Base-by-base conservation (phyloP, 805 yeast genomes). In the Suhomyces emberorum region DNA sequence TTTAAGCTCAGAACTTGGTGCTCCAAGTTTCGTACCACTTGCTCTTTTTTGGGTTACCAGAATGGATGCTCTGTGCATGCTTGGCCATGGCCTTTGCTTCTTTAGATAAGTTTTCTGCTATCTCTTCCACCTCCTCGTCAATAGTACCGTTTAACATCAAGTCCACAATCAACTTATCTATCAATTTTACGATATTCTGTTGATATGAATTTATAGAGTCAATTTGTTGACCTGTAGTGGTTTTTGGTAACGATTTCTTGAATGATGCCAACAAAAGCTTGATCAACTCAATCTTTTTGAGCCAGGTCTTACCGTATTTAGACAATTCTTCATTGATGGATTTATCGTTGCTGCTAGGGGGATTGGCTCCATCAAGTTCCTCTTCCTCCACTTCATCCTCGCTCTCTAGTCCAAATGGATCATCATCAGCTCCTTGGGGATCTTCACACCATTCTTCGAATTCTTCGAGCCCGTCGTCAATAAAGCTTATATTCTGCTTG, bases 371-470 rank as follows among this genome's bases (percentile, higher is more conserved):
- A 11, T 49, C 57, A 14, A 7, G 7, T 3, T 53, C 62, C n/a
- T 32, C 32, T 5, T 38, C 24, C 12, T 43, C 50, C n/a, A 44
- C 54, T 4, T 44, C 51, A 6, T 43, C 57, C 16, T 42, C 42
- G 4, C 34, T 36, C 39, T 57, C 49, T 21, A 69, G 48, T 2
- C 77, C 81, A 50, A 76, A 78, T 1, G 79, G 80, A 56, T 77
- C 79, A 7, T 64, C 72, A 30, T 69, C 65, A 24, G 63, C 50
- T 7, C 60, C 61, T 10, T 61, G 62, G 0, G 89, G 91, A 43
- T 80, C 70, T 39, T 77, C 76, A 2, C 80, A 51, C 86, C 91
- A 85, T 39, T 77, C 86, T 15, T 67, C 76, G 34, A 83, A 70
- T 48, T 86, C 95, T 7, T 70, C 74, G n/a, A 74, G 57, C 0